Conservation (phyloP, 73 alveolate genomes). For the Stentor coeruleus region DNA sequence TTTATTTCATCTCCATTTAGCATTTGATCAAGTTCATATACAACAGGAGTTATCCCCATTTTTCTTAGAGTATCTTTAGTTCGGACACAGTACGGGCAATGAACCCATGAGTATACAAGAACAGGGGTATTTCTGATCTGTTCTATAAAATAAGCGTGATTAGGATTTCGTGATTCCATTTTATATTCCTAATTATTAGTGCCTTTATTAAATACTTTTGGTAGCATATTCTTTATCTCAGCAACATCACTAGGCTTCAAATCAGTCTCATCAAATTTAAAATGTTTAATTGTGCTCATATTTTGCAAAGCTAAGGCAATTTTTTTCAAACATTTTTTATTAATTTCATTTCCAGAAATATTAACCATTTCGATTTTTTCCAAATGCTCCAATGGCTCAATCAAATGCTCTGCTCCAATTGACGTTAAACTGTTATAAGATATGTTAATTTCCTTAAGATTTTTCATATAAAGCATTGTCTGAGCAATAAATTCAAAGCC, state of each 20-base stretch:
- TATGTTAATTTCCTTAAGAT: no score
- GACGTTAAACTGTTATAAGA: neutral
- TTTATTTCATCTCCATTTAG: slow-evolving; percentile 35
- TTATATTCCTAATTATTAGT: no score
- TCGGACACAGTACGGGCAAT: slow-evolving; percentile 47
- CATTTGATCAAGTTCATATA: slow-evolving; percentile 30
- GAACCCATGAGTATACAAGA: slow-evolving; percentile 38
- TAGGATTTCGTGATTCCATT: no score
- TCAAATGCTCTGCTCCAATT: neutral
- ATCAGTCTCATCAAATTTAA: no score
- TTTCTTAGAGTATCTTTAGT: slow-evolving; percentile 33
- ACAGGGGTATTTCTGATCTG: no score
- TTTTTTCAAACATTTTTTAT: no score
- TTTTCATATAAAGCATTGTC: neutral
- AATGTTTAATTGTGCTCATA: no score
- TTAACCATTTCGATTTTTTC: no score
- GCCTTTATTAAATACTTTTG: no score
- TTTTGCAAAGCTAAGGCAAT: no score
- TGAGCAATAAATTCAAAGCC: neutral
- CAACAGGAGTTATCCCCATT: slow-evolving; percentile 26
- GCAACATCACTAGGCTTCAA: neutral
- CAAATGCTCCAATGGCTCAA: neutral
- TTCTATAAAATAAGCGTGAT: no score
- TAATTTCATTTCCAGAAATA: no score
- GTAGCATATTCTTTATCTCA: neutral